A percentile compares a stretch with the other conserved stretches of the same genome.
These are phyloP conservation scores for Jackrogersella minutella DNA, from an alignment of 495 filamentous ascomycete species.

Conservation along the genomic window DNA sequence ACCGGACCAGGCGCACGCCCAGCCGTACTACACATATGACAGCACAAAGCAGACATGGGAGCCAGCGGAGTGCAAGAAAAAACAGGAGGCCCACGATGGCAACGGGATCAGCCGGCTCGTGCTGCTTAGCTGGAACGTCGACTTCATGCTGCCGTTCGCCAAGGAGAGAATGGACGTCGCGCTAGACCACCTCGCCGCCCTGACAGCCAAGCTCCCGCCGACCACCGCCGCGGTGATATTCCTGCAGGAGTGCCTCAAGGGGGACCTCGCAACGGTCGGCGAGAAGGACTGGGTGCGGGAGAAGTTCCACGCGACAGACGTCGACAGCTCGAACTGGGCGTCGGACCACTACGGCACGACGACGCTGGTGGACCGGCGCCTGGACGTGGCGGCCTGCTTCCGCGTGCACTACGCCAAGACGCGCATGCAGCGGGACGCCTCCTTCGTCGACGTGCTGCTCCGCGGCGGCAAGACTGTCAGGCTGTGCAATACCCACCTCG, in stretches of 20 bases:
- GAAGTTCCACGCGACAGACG: slow-evolving; percentile 58
- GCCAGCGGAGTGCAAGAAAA: background rate
- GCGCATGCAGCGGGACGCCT: slow-evolving; percentile 57
- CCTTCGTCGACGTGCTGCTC: slow-evolving; percentile 58
- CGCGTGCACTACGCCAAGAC: slow-evolving; percentile 55
- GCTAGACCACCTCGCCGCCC: slow-evolving; percentile 49
- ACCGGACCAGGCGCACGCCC: slow-evolving; percentile 25
- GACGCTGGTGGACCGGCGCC: slow-evolving; percentile 57
- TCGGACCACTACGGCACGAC: slow-evolving; percentile 56
- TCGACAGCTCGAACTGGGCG: slow-evolving; percentile 45
- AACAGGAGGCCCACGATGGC: background rate
- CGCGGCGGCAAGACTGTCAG: slow-evolving; percentile 45
- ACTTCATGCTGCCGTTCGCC: slow-evolving; percentile 52
- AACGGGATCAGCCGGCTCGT: slow-evolving; percentile 19
- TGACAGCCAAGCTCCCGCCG: slow-evolving; percentile 19
- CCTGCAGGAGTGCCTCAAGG: slow-evolving; percentile 59
- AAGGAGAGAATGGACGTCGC: slow-evolving; percentile 55
- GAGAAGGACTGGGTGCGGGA: slow-evolving; percentile 52
- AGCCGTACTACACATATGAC: slow-evolving; percentile 24
- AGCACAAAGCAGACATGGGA: slow-evolving; percentile 18
- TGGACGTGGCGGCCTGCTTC: slow-evolving; percentile 52
- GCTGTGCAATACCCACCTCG: slow-evolving; percentile 64
- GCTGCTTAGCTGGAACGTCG: slow-evolving; percentile 60
- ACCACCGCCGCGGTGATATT: slow-evolving; percentile 52
- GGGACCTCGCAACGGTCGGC: slow-evolving; percentile 54